Evolutionary conservation across 768 basidiomycete genomes (phyloP).

Genomic region (Collybia mongolica): DNA sequence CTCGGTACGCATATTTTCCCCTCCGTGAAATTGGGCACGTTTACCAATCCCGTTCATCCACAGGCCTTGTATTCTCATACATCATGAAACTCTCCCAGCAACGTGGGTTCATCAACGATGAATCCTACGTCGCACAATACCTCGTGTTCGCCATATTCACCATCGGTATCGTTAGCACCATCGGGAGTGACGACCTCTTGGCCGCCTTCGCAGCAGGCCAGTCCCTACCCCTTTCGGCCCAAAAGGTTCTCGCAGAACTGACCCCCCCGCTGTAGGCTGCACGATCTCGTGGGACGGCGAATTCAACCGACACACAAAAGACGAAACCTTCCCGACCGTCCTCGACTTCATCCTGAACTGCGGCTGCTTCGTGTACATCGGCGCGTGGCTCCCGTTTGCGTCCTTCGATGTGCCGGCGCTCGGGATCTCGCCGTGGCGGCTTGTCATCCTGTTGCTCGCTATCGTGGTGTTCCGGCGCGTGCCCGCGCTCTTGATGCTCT

Average conservation of each 20-base stretch:
- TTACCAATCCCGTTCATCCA: neutral
- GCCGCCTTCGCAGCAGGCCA: slow-evolving; percentile 84
- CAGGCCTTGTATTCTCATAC: slow-evolving; percentile 67
- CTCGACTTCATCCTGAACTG: slow-evolving; percentile 87
- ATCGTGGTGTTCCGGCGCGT: slow-evolving; percentile 80
- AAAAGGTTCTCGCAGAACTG: slow-evolving; percentile 8
- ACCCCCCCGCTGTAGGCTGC: slow-evolving; percentile 46
- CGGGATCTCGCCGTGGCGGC: slow-evolving; percentile 67
- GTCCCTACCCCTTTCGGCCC: slow-evolving; percentile 12
- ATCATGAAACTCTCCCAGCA: slow-evolving; percentile 70
- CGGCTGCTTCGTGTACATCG: slow-evolving; percentile 80
- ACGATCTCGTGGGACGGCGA: slow-evolving; percentile 93
- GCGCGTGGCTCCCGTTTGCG: slow-evolving; percentile 81
- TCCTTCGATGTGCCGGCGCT: slow-evolving; percentile 54
- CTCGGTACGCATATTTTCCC: neutral
- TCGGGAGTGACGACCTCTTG: slow-evolving; percentile 87
- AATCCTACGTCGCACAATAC: slow-evolving; percentile 88
- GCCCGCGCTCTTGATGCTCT: slow-evolving; percentile 73
- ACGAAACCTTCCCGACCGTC: slow-evolving; percentile 85
- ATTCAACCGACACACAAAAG: slow-evolving; percentile 77
- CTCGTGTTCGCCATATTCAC: slow-evolving; percentile 71
- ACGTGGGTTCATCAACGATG: slow-evolving; percentile 68
- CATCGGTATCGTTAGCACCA: slow-evolving; percentile 73
- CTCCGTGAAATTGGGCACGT: too few species aligned
- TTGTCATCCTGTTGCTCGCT: slow-evolving; percentile 63